These are phyloP conservation scores for Volutella citrinella DNA, from an alignment of 2,329 filamentous ascomycete species.

Conservation along the genomic window DNA sequence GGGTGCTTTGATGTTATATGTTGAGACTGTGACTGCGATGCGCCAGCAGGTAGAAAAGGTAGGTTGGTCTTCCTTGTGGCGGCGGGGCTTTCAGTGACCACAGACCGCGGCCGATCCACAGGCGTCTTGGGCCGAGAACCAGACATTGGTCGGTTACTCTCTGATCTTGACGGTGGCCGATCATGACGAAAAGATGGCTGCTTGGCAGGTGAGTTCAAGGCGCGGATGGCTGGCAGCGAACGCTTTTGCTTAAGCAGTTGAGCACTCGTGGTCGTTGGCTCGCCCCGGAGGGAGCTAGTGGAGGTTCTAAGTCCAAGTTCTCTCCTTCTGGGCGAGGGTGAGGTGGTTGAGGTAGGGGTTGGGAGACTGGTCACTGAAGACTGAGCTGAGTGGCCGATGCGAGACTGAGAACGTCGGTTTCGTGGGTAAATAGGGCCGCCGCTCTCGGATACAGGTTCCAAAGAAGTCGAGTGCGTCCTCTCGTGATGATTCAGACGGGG, in stretches of 20 bases:
- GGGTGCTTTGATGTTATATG: constrained; percentile 70
- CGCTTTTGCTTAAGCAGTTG: constrained; percentile 65
- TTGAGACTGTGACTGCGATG: constrained; percentile 71
- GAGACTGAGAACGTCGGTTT: constrained; percentile 60
- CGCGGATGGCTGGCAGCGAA: constrained; percentile 59
- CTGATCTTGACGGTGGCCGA: constrained; percentile 58
- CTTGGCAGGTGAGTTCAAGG: constrained; percentile 50
- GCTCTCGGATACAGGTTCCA: constrained; percentile 92
- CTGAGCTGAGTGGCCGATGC: constrained; percentile 66
- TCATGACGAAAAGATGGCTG: constrained; percentile 47
- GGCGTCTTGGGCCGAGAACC: constrained; percentile 67
- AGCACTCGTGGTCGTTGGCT: constrained; percentile 63
- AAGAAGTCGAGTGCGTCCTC: constrained; percentile 63
- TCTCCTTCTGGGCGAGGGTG: constrained; percentile 54
- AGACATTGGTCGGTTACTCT: constrained; percentile 48
- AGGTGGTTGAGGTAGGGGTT: constrained; percentile 54
- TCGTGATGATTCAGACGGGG: constrained; percentile 74
- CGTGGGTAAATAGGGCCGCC: constrained; percentile 66
- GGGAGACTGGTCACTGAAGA: constrained; percentile 65
- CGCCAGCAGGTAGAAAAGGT: constrained; percentile 78
- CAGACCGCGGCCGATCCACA: constrained; percentile 51
- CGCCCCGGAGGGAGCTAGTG: constrained; percentile 50
- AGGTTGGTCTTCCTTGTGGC: constrained; percentile 58
- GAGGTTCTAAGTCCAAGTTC: constrained; percentile 56
- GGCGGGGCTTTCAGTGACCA: constrained; percentile 45